Conservation (phyloP, 495 filamentous ascomycete species). For the Emericellopsis terricola region DNA sequence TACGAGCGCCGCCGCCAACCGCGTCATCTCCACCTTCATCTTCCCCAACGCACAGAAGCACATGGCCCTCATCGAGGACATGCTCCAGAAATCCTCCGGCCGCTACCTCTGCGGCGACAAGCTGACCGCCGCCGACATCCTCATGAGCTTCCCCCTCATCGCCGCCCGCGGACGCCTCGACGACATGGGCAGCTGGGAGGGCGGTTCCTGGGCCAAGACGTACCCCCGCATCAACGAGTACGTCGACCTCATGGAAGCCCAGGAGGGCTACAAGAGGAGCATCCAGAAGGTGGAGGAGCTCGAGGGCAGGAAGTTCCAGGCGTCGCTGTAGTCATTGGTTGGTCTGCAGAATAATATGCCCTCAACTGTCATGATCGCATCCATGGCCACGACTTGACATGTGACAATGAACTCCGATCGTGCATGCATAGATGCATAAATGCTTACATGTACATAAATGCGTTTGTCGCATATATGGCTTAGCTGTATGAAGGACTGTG, state of each 20-base stretch:
- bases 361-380: too few species aligned
- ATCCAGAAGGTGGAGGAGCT: constrained; percentile 41
- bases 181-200: constrained; percentile 10
- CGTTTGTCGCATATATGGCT: too few species aligned
- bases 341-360: too few species aligned
- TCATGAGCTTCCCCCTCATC: constrained; percentile 58
- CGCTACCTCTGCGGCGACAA: constrained; percentile 51
- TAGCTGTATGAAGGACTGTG: too few species aligned
- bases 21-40: constrained; percentile 41
- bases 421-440: too few species aligned
- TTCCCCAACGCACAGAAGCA: constrained; percentile 44
- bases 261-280: constrained; percentile 38
- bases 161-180: constrained; percentile 41
- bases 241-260: constrained; percentile 37
- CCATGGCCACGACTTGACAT: too few species aligned
- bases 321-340: neutral
- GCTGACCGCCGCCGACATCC: constrained; percentile 64
- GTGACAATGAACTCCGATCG: too few species aligned
- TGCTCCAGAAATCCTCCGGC: constrained; percentile 44
- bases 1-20: constrained; percentile 40
- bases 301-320: constrained; percentile 15
- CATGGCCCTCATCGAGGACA: constrained; percentile 53
- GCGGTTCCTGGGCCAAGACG: constrained; percentile 5
- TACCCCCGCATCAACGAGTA: constrained; percentile 39
- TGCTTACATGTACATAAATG: too few species aligned